Evolutionary conservation across 1,284 basidiomycete species (phyloP).

Genomic region (Ustilago trichophora): DNA sequence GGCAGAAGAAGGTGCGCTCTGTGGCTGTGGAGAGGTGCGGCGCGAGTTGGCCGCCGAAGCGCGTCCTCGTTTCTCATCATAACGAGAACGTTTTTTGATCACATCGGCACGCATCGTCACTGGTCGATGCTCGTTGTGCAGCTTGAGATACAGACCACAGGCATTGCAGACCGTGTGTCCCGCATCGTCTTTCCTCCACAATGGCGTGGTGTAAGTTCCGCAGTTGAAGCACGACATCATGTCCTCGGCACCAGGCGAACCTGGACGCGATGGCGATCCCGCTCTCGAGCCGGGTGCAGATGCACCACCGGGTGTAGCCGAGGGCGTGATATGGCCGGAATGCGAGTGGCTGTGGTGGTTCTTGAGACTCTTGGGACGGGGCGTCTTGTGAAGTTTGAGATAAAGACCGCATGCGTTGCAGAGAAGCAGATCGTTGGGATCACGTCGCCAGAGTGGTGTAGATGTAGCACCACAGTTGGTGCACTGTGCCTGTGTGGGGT

Average conservation of each 20-base stretch:
- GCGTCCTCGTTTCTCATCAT: slow-evolving; percentile 50
- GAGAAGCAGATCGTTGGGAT: slow-evolving; percentile 56
- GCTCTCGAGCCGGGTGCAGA: slow-evolving; percentile 35
- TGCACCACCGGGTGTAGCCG: slow-evolving; percentile 44
- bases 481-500: slow-evolving; percentile 46
- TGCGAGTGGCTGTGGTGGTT: slow-evolving; percentile 50
- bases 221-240: slow-evolving; percentile 61
- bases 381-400: slow-evolving; percentile 62
- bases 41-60: slow-evolving; percentile 25
- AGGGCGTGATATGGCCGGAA: slow-evolving; percentile 44
- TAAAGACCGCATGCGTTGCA: slow-evolving; percentile 65
- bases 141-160: slow-evolving; percentile 59
- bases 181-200: slow-evolving; percentile 62
- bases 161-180: slow-evolving; percentile 62
- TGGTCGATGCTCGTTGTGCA: slow-evolving; percentile 59
- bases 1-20: slow-evolving; percentile 2
- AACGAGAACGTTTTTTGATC: slow-evolving; percentile 61
- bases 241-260: slow-evolving; percentile 28
- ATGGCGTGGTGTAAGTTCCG: slow-evolving; percentile 62
- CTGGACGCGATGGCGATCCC: slow-evolving; percentile 29
- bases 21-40: slow-evolving; percentile 40
- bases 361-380: slow-evolving; percentile 58
- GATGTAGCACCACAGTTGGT: slow-evolving; percentile 62
- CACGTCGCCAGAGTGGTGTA: slow-evolving; percentile 62
- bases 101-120: slow-evolving; percentile 61